Conservation (phyloP, 2,329 filamentous ascomycete species). For the Helminthosporium solani region DNA sequence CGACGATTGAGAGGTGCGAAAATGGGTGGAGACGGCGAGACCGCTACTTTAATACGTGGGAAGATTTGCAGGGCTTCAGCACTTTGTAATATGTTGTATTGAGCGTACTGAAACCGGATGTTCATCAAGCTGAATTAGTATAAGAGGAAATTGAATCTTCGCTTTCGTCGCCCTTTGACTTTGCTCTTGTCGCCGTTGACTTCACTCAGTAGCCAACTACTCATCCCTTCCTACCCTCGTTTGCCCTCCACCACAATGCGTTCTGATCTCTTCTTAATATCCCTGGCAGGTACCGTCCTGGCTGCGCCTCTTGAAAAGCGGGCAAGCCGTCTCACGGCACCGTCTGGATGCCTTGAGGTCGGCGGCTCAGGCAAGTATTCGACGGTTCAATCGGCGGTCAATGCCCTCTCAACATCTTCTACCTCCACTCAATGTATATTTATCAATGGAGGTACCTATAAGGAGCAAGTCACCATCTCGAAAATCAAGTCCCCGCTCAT, state of each 20-base stretch:
- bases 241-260: slow-evolving; percentile 8
- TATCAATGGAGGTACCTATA: slow-evolving; percentile 61
- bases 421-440: slow-evolving; percentile 60
- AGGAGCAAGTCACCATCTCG: slow-evolving; percentile 59
- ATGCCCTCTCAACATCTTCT: slow-evolving; percentile 56
- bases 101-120: background rate
- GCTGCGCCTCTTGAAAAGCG: slow-evolving; percentile 26
- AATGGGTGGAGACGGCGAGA: slow-evolving; percentile 4
- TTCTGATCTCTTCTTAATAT: slow-evolving; percentile 20
- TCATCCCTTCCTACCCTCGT: slow-evolving; percentile 1
- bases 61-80: background rate
- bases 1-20: slow-evolving; percentile 8
- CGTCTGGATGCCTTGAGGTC: slow-evolving; percentile 55
- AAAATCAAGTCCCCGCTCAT: slow-evolving; percentile 52
- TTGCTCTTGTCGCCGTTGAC: background rate
- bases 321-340: slow-evolving; percentile 47
- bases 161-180: background rate
- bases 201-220: no score
- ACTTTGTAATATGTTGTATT: background rate
- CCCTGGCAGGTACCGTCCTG: slow-evolving; percentile 20
- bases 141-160: background rate
- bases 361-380: slow-evolving; percentile 46
- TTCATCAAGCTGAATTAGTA: background rate
- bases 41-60: slow-evolving; percentile 3
- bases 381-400: slow-evolving; percentile 58